Evolutionary conservation across 1,284 basidiomycete genomes (phyloP).

Genomic region (Moniliella sp.): DNA sequence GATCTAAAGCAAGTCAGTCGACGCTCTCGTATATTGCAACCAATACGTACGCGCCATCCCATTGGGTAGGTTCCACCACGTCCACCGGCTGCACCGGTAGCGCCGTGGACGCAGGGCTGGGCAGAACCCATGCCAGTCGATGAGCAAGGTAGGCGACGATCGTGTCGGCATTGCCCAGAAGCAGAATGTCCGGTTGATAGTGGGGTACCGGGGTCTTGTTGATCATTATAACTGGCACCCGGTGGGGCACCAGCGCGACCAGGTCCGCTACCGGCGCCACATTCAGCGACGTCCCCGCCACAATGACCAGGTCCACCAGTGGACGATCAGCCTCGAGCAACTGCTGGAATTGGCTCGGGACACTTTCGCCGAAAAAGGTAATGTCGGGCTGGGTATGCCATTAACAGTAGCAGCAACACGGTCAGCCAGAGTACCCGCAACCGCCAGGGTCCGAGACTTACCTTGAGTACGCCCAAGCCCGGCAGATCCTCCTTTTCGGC

Average conservation of each 20-base stretch:
- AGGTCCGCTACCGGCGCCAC: constrained; percentile 75
- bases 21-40: too few species aligned
- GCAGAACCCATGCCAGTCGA: constrained; percentile 53
- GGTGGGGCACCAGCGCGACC: constrained; percentile 22
- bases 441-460: neutral
- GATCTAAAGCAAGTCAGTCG: too few species aligned
- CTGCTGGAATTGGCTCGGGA: constrained; percentile 44
- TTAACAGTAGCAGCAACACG: neutral
- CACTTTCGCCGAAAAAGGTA: constrained; percentile 58
- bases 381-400: constrained; percentile 50
- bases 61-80: too few species aligned
- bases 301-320: constrained; percentile 59
- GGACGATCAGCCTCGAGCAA: constrained; percentile 52
- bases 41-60: too few species aligned
- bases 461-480: neutral
- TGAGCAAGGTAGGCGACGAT: constrained; percentile 55
- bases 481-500: neutral
- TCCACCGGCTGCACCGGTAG: too few species aligned
- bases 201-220: constrained; percentile 80
- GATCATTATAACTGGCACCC: constrained; percentile 53
- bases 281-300: constrained; percentile 80
- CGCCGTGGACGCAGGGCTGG: too few species aligned
- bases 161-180: constrained; percentile 71
- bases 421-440: neutral
- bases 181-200: constrained; percentile 36